Evolutionary conservation across 2,329 filamentous ascomycete species (phyloP), one percentile per base, ranked within the genome.

Genomic region (Juglanconis oblonga): DNA sequence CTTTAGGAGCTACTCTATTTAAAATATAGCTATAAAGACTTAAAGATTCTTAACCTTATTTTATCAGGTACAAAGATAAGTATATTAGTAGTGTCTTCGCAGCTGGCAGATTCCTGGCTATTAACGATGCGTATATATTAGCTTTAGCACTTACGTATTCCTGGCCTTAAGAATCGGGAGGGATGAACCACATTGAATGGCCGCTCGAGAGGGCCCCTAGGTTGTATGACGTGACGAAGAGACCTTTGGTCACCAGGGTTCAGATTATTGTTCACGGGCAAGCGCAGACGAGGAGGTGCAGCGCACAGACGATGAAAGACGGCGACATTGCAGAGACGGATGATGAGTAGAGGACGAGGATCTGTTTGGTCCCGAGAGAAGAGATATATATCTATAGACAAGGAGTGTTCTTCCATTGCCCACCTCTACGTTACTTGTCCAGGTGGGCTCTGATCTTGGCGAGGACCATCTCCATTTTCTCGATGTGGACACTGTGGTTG

Each of bases 81-180:
- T 24, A 76, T 63, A 70, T 73, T 3, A 72, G 75, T 59, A 73
- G 73, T 31, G 73, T 72, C 13, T 70, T 72, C 58, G 74, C 73
- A 8, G 73, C 73, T 3, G 73, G 74, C 14, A 73, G 73, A 7
- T 74, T 71, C 42, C 66, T 75, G 5, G 73, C 73, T 1, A 70
- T 77, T 33, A 73, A 77, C 50, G 74, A 77, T 64, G 73, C 73
- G 6, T 76, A 72, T 55, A 68, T 69, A 1, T 66, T 74, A 14
- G 69, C 64, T 11, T 63, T 68, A 0, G 60, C 68, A 50, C 68
- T 64, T 35, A 49, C 31, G 56, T 58, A 55, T 70, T 32, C 17
- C 44, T 53, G 48, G 33, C 8, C 24, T 2, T 29, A 40, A 1
- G 1, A n/a, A 5, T 6, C 5, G 17, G 3, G 3, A 35, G 9